phyloP scores from a whole-genome alignment of 495 filamentous ascomycete genomes.

The Lasiosphaeria miniovina region DNA sequence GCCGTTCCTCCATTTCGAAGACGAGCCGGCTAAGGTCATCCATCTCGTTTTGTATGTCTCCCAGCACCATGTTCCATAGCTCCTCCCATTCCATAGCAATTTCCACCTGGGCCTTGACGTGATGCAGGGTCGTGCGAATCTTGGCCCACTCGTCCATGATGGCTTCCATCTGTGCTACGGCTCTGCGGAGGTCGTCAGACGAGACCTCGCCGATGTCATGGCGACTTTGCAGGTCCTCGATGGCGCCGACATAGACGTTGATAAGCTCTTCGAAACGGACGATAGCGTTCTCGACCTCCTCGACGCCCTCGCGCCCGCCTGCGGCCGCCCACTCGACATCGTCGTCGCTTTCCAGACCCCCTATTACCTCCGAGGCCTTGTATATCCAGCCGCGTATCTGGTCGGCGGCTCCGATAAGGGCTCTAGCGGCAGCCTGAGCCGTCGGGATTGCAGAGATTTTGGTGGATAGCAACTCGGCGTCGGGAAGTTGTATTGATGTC shows the following conservation, averaged over 20 bases:
- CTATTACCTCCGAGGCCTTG: constrained; percentile 83
- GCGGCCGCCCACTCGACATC: constrained; percentile 97
- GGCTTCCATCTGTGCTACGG: constrained; percentile 81
- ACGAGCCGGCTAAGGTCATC: constrained; percentile 77
- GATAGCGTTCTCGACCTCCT: constrained; percentile 85
- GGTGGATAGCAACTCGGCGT: constrained; percentile 73
- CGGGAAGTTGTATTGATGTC: constrained; percentile 78
- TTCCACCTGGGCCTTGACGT: constrained; percentile 85
- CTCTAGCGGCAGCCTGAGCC: constrained; percentile 71
- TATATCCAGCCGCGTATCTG: constrained; percentile 90
- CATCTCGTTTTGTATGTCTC: constrained; percentile 89
- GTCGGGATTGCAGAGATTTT: constrained; percentile 80
- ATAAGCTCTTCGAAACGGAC: constrained; percentile 80
- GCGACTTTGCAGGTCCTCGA: constrained; percentile 83
- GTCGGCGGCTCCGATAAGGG: constrained; percentile 75
- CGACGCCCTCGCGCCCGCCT: constrained; percentile 82
- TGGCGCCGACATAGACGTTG: constrained; percentile 83
- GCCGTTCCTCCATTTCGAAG: constrained; percentile 94
- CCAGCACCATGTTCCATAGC: constrained; percentile 87
- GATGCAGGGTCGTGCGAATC: constrained; percentile 69
- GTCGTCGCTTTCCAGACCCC: constrained; percentile 84
- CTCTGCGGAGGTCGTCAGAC: constrained; percentile 60
- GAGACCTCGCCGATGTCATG: constrained; percentile 69
- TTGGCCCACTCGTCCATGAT: constrained; percentile 82
- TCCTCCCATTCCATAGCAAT: constrained; percentile 99